A percentile compares a stretch with the other conserved stretches of the same genome.
These are phyloP conservation scores for Urtica urens DNA, from an alignment of 306 rosid genomes.

Conservation along the genomic window DNA sequence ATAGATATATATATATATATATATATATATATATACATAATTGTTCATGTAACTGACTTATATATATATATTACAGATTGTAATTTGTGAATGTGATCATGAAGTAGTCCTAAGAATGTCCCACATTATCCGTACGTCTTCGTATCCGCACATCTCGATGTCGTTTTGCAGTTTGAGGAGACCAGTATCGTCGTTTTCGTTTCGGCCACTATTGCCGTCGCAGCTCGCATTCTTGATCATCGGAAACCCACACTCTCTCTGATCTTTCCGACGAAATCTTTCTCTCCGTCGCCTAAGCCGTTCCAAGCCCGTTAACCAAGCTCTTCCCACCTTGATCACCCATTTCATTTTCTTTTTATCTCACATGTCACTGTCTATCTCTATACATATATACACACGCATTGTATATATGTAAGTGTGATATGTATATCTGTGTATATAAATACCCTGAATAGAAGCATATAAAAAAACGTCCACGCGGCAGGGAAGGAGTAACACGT, in stretches of 20 bases:
- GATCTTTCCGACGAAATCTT: slow-evolving; percentile 9
- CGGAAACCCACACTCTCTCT: background rate
- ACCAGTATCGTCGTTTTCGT: slow-evolving; percentile 6
- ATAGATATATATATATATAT: too few species aligned
- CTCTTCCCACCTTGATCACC: slow-evolving; percentile 33
- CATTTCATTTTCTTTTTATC: slow-evolving; percentile 46
- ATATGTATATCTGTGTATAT: background rate
- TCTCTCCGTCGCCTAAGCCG: slow-evolving; percentile 32
- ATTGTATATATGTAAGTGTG: background rate
- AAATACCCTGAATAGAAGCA: background rate
- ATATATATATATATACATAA: too few species aligned
- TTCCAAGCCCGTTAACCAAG: slow-evolving; percentile 23
- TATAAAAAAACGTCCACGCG: slow-evolving; percentile 1
- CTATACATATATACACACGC: background rate
- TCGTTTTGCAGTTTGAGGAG: slow-evolving; percentile 42
- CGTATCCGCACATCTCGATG: slow-evolving; percentile 44
- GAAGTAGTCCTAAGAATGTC: slow-evolving; percentile 33
- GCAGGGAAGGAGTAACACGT: slow-evolving; percentile 29
- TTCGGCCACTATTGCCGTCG: background rate
- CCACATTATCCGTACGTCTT: slow-evolving; percentile 59
- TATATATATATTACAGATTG: too few species aligned
- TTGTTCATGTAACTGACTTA: too few species aligned
- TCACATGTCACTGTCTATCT: background rate
- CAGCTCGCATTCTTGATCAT: background rate
- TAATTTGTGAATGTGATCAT: too few species aligned